phyloP scores from a whole-genome alignment of 176 grass and related monocot species.

The Oryza meyeriana region DNA sequence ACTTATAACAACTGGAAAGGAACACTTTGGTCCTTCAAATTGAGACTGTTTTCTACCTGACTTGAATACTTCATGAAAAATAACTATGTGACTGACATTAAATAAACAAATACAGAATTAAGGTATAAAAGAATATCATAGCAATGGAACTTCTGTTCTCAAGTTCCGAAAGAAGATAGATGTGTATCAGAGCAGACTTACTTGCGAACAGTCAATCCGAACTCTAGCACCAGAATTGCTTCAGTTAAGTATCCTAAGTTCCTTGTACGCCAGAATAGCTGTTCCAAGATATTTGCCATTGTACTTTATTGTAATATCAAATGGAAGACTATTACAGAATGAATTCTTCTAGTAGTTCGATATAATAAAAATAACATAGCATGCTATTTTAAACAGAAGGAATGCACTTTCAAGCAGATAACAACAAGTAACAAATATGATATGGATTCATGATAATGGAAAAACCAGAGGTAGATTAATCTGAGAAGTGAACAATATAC shows the following conservation, averaged over 20 bases:
- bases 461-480: background rate
- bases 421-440: background rate
- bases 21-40: background rate
- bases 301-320: constrained; percentile 26
- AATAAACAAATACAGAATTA: constrained; percentile 3
- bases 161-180: background rate
- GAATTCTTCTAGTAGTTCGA: background rate
- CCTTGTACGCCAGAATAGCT: constrained; percentile 95
- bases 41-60: constrained; percentile 4
- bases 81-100: constrained; percentile 14
- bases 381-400: background rate
- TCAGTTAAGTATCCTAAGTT: constrained; percentile 85
- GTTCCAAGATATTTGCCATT: constrained; percentile 37
- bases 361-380: background rate
- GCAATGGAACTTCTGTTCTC: background rate
- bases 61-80: background rate
- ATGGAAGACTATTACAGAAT: background rate
- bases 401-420: background rate
- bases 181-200: constrained; percentile 36
- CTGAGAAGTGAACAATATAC: background rate
- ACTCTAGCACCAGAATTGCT: constrained; percentile 92
- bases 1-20: background rate
- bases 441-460: background rate
- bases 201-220: constrained; percentile 81
- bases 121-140: constrained; percentile 6